Conservation (phyloP, 2,329 filamentous ascomycete species). For the Hymenoscyphus salicellus region DNA sequence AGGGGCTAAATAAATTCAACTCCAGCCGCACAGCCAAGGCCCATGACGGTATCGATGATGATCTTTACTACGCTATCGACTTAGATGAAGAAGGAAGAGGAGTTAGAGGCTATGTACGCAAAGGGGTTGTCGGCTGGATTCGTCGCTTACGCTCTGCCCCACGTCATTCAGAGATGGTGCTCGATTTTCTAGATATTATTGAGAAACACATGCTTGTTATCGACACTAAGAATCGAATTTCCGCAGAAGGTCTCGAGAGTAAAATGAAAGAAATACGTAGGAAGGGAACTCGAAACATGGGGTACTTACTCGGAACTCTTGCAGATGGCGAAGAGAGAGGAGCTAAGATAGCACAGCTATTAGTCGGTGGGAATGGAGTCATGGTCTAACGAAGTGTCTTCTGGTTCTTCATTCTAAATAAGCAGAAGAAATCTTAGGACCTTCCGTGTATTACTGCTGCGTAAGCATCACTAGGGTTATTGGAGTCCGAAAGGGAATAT, state of each 20-base stretch:
- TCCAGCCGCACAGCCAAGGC: neutral
- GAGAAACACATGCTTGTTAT: neutral
- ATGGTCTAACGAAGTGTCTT: too few relatives aligned
- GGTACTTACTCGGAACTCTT: too few relatives aligned
- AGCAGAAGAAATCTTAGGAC: too few relatives aligned
- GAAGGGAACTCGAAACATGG: neutral
- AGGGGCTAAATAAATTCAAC: neutral
- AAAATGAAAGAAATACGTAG: neutral
- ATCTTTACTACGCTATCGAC: neutral
- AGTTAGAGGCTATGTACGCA: too few relatives aligned
- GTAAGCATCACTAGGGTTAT: too few relatives aligned
- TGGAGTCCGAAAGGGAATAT: too few relatives aligned
- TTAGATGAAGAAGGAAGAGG: too few relatives aligned
- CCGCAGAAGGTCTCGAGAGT: neutral
- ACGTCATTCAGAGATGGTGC: neutral
- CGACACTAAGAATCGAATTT: neutral
- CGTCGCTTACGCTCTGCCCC: neutral
- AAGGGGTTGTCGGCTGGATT: neutral
- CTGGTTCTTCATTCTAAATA: too few relatives aligned
- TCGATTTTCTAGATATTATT: neutral
- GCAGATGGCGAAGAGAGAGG: too few relatives aligned
- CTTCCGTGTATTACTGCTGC: too few relatives aligned
- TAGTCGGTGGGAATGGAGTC: too few relatives aligned
- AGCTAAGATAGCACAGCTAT: too few relatives aligned
- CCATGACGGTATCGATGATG: neutral